Evolutionary conservation across 2,329 filamentous ascomycete genomes (phyloP), one percentile per base, ranked within the genome.

Genomic region (Dactylonectria macrodidyma): DNA sequence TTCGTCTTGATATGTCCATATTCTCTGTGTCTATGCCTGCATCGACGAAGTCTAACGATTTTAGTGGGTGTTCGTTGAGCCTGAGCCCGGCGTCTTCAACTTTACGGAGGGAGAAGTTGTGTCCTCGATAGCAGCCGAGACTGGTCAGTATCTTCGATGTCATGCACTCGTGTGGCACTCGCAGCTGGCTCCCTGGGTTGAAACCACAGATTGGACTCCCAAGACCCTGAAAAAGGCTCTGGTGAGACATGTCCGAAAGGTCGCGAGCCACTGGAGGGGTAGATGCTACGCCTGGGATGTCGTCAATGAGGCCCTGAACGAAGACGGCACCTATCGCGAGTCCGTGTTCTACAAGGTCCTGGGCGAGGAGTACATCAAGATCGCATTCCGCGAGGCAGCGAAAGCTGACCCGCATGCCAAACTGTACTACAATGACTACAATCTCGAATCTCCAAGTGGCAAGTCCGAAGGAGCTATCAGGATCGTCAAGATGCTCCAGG

Each of bases 401-500:
- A 82, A 82, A 16, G 84, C 84, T 0, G 83, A 84, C 47, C 83
- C 84, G 0, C 74, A 78, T 6, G 84, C 84, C 2, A 87, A 85
- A 75, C 79, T 89, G 7, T 89, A 86, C 75, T 86, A 85, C 78
- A 88, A 88, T 52, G 76, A 88, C 74, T 88, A 88, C 77, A 84
- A 84, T 67, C 84, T 87, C 55, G 86, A 87, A 72, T 78, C 72
- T 3, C 72, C 77, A 9, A 73, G 73, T n/a, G 73, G 77, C 7
- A 83, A 84, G 72, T 73, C 77, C 0, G 73, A 74, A 6, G 78
- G 76, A 3, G 79, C 78, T 3, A 73, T 78, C 12, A 78, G 68
- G 10, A 73, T 84, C 16, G 78, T 83, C 44, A 72, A 75, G 55
- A 71, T 75, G 6, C 65, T 81, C 3, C 66, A 79, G 62, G 70